Conservation (phyloP, 352 stramenopile genomes). For the Discostella stelligera region DNA sequence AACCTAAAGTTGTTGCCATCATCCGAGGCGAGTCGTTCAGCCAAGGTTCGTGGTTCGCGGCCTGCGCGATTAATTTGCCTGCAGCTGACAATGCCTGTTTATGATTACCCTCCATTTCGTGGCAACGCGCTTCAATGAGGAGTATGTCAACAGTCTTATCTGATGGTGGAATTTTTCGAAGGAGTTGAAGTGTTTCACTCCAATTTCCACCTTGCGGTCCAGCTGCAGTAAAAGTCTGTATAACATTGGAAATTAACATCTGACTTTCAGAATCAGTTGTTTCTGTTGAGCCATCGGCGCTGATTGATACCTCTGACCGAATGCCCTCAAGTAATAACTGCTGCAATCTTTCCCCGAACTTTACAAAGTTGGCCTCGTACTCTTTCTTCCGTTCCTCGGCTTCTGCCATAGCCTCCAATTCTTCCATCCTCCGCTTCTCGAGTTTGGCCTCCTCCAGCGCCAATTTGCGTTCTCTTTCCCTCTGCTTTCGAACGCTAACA, state of each 20-base stretch:
- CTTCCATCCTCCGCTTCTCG: slow-evolving; percentile 49
- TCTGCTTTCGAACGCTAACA: slow-evolving; percentile 42
- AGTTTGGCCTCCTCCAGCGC: slow-evolving; percentile 59
- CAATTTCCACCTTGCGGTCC: slow-evolving; percentile 45
- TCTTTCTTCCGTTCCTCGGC: slow-evolving; percentile 51
- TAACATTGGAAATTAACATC: slow-evolving; percentile 38
- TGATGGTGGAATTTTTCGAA: slow-evolving; percentile 52
- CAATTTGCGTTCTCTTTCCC: slow-evolving; percentile 47
- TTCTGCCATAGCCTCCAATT: slow-evolving; percentile 50
- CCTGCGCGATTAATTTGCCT: slow-evolving; percentile 54
- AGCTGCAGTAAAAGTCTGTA: slow-evolving; percentile 38
- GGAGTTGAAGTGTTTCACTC: slow-evolving; percentile 45
- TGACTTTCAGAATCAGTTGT: slow-evolving; percentile 5
- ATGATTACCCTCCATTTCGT: slow-evolving; percentile 61
- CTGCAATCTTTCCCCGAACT: slow-evolving; percentile 46
- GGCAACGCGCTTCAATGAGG: slow-evolving; percentile 62
- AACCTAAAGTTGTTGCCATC: slow-evolving; percentile 58
- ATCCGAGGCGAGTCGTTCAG: slow-evolving; percentile 56
- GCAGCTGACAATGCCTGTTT: slow-evolving; percentile 51
- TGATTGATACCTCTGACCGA: slow-evolving; percentile 20
- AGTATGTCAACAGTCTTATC: slow-evolving; percentile 57
- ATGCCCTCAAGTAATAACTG: slow-evolving; percentile 3
- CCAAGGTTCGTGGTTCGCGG: slow-evolving; percentile 52
- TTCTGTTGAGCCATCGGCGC: slow-evolving; percentile 32
- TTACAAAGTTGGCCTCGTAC: slow-evolving; percentile 57